Evolutionary conservation across 257 asterid species (phyloP), one percentile per base, ranked within the genome.

Genomic region (Solanum microdontum): DNA sequence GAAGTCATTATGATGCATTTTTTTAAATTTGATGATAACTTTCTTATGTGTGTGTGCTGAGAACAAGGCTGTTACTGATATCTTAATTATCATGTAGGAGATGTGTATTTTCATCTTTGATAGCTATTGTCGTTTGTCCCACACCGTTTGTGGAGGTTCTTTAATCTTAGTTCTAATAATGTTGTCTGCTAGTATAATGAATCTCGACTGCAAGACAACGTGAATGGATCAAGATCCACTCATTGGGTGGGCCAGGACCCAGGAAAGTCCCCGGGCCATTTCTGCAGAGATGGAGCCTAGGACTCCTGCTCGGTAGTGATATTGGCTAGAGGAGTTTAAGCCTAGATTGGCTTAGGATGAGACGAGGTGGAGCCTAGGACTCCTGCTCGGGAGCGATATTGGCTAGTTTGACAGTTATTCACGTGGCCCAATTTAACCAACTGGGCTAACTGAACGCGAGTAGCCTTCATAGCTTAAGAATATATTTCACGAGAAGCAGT

Each of bases 111-210:
- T 74, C 82, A 21, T 23, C 82, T 23, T 36, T 34, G 32, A 75
- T 75, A 5, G 26, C 32, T 23, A 23, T 21, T 2, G 55, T 12
- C 6, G 43, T 73, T 72, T 72, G 8, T 72, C 30, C 36, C 77
- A 48, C 19, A 51, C 23, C 55, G 33, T 37, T 5, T 24, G 28
- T 10, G 6, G 4, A 11, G 5, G 2, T n/a, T 21, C 13, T 40
- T 13, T n/a, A 0, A 1, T 77, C 10, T 8, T 1, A 3, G 1
- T n/a, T 76, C 12, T 76, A n/a, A 4, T 11, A 0, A 0, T 5
- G 1, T 11, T 37, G 11, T 37, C 23, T 3, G 11, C 2, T 0
- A 0, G 0, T 0, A 0, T 1, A 0, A 0, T 0, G 3, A 2
- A 76, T 6, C 60, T 12, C 1, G 13, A n/a, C 13, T 39, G 84